Percentiles rank a stretch among this genome's conserved stretches.
Conservation (phyloP, 345 rosid genomes). For the Linum trigynum region DNA sequence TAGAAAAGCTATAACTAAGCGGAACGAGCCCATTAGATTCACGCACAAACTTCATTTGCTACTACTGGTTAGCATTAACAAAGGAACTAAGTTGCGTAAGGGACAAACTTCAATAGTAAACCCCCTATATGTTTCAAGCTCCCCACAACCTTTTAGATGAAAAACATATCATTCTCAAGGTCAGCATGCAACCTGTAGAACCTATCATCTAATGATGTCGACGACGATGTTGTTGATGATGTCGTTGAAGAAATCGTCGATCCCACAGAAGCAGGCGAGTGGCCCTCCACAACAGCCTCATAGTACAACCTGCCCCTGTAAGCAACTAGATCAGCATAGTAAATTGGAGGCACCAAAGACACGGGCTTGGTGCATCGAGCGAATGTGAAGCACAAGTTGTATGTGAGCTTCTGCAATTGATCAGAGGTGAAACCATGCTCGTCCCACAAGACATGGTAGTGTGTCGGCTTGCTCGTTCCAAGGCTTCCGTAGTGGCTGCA, state of each 20-base stretch:
- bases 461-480: conserved; percentile 86
- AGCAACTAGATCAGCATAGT: conserved; percentile 82
- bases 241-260: conserved; percentile 35
- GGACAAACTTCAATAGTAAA: background rate
- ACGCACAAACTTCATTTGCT: background rate
- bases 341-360: conserved; percentile 70
- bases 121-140: too few species aligned
- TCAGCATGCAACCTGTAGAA: conserved; percentile 45
- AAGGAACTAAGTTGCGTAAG: background rate
- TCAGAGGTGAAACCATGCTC: conserved; percentile 60
- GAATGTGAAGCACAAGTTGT: conserved; percentile 73
- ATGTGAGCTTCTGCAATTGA: conserved; percentile 56
- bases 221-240: conserved; percentile 31
- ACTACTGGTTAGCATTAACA: background rate
- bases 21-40: background rate
- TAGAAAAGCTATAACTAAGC: too few species aligned
- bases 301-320: conserved; percentile 62
- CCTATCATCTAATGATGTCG: conserved; percentile 33
- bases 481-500: conserved; percentile 72
- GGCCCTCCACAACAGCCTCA: conserved; percentile 42
- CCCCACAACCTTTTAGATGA: conserved; percentile 33
- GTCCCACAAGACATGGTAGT: conserved; percentile 69
- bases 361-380: conserved; percentile 85
- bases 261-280: conserved; percentile 33
- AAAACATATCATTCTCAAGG: conserved; percentile 63